Evolutionary conservation across 331 rosid species (phyloP).

Genomic region (Stylosanthes scabra): DNA sequence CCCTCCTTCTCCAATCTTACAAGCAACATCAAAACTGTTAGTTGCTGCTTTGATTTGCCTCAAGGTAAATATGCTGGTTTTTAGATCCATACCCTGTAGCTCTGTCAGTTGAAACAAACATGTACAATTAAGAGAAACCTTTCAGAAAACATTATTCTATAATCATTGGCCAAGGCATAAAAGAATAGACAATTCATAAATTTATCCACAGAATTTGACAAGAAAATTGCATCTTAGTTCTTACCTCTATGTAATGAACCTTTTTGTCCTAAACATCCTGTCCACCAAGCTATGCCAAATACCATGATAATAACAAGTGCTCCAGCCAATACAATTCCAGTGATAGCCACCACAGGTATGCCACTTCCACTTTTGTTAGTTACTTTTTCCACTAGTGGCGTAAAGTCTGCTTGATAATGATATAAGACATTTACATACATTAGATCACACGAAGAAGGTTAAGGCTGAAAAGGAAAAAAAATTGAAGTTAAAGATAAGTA

Average conservation of each 20-base stretch:
- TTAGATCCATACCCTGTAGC: constrained; percentile 55
- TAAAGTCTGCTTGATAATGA: constrained; percentile 43
- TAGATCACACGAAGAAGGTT: background rate
- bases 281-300: constrained; percentile 57
- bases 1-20: constrained; percentile 87
- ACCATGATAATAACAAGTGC: constrained; percentile 38
- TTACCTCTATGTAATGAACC: constrained; percentile 58
- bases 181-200: no score
- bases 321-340: constrained; percentile 52
- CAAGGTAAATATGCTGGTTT: constrained; percentile 56
- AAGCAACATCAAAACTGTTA: constrained; percentile 56
- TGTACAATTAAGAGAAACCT: no score
- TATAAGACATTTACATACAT: background rate
- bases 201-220: no score
- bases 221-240: background rate
- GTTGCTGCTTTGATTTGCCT: constrained; percentile 74
- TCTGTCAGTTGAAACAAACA: constrained; percentile 40
- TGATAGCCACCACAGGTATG: constrained; percentile 38
- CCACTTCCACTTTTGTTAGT: constrained; percentile 28
- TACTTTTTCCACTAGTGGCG: constrained; percentile 42
- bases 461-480: background rate
- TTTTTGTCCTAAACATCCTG: constrained; percentile 41
- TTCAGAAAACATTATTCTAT: no score
- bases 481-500: background rate
- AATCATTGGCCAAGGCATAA: no score